These are phyloP conservation scores for Eucalyptus rudis DNA, from an alignment of 345 rosid genomes.

Conservation along the genomic window DNA sequence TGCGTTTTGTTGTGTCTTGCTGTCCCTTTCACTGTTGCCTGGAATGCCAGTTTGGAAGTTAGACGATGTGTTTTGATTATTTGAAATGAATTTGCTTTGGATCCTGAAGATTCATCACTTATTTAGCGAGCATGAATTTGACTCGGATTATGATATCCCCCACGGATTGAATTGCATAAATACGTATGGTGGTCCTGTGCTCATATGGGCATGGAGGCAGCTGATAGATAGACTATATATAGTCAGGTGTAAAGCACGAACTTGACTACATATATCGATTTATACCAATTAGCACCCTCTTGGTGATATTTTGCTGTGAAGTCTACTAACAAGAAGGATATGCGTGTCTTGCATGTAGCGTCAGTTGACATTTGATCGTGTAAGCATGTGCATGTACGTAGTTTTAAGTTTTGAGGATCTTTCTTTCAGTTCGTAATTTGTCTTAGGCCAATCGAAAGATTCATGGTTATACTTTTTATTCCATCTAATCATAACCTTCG, in stretches of 20 bases:
- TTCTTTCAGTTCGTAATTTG: background rate
- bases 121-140: background rate
- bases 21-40: background rate
- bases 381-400: background rate
- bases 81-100: background rate
- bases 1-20: background rate
- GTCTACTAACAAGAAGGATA: background rate
- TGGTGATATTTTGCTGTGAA: background rate
- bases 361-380: background rate
- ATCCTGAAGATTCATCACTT: background rate
- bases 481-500: background rate
- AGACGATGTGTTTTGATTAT: background rate
- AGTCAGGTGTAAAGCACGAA: background rate
- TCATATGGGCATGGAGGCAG: background rate
- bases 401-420: background rate
- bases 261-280: background rate
- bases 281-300: background rate
- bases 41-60: background rate
- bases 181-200: background rate
- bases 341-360: background rate
- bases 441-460: background rate
- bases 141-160: background rate
- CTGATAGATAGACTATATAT: background rate
- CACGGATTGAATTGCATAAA: background rate
- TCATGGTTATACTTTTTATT: background rate